Evolutionary conservation across 192 early-diverging fungal species (phyloP).

Genomic region (Podila clonocystis): DNA sequence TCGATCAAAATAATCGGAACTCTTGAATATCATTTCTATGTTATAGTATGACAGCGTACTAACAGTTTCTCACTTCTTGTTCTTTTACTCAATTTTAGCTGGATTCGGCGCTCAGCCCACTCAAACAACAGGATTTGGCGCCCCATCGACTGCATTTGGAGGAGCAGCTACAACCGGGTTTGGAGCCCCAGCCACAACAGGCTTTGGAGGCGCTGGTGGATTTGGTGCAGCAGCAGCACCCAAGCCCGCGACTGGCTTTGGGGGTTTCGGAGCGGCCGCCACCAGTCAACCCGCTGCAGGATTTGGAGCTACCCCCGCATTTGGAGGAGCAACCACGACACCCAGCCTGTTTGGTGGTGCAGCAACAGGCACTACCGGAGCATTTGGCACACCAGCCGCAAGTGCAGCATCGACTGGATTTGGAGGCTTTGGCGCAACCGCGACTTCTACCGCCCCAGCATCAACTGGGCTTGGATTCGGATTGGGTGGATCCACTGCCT

Average conservation of each 20-base stretch:
- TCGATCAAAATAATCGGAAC: background rate
- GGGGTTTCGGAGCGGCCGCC: conserved; percentile 52
- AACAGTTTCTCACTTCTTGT: background rate
- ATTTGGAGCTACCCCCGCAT: conserved; percentile 54
- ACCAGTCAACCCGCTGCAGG: conserved; percentile 54
- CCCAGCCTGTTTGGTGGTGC: conserved; percentile 55
- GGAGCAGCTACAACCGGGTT: conserved; percentile 52
- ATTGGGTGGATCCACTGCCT: conserved; percentile 10
- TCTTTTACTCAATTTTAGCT: conserved; percentile 4
- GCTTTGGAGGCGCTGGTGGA: conserved; percentile 48
- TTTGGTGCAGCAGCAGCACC: conserved; percentile 54
- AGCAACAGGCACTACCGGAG: conserved; percentile 18
- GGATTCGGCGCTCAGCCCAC: conserved; percentile 34
- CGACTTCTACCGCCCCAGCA: conserved; percentile 28
- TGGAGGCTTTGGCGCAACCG: conserved; percentile 59
- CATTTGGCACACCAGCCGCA: conserved; percentile 50
- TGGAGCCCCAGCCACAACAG: conserved; percentile 41
- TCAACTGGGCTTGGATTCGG: conserved; percentile 48
- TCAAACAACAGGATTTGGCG: conserved; percentile 50
- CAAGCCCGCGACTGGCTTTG: conserved; percentile 57
- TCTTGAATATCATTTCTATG: too few species aligned
- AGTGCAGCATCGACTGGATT: conserved; percentile 40
- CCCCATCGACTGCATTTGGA: conserved; percentile 59
- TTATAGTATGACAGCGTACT: background rate
- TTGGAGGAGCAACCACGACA: conserved; percentile 49